These are phyloP conservation scores for Pouteria glomerata DNA, from an alignment of 148 eudicot genomes.

Conservation along the genomic window DNA sequence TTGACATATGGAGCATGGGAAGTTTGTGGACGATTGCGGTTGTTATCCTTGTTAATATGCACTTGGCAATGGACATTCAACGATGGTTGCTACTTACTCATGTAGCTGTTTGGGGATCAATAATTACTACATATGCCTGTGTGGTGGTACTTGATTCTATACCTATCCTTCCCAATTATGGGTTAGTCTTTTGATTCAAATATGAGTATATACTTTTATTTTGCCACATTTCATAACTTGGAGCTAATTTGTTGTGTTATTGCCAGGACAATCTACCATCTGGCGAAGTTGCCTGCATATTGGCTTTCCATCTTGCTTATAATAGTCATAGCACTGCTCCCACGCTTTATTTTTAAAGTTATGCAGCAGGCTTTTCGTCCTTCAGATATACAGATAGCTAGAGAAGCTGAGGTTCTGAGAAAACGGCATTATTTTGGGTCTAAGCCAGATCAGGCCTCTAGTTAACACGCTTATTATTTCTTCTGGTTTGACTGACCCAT, in stretches of 20 bases:
- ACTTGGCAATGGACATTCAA: slow-evolving; percentile 90
- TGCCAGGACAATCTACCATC: slow-evolving; percentile 77
- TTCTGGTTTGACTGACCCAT: slow-evolving; percentile 10
- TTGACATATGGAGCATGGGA: slow-evolving; percentile 86
- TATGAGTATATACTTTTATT: background rate
- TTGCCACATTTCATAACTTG: background rate
- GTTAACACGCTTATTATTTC: slow-evolving; percentile 30
- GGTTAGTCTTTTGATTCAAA: slow-evolving; percentile 36
- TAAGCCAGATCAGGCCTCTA: slow-evolving; percentile 41
- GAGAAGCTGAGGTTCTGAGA: slow-evolving; percentile 70
- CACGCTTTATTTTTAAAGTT: slow-evolving; percentile 73
- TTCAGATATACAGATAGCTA: slow-evolving; percentile 89
- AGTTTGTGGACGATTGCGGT: slow-evolving; percentile 95
- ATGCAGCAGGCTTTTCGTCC: slow-evolving; percentile 72
- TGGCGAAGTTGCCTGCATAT: slow-evolving; percentile 63
- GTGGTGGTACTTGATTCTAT: slow-evolving; percentile 80
- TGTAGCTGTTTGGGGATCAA: slow-evolving; percentile 80
- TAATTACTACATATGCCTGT: slow-evolving; percentile 60
- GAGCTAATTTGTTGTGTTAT: slow-evolving; percentile 10
- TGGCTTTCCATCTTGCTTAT: slow-evolving; percentile 80
- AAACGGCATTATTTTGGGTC: slow-evolving; percentile 41
- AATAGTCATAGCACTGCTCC: slow-evolving; percentile 48
- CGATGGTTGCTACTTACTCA: slow-evolving; percentile 77
- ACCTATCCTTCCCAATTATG: slow-evolving; percentile 75
- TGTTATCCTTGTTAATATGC: slow-evolving; percentile 79